Evolutionary conservation across 805 yeast species (phyloP).

Genomic region (Myxozyma vanderwaltii): DNA sequence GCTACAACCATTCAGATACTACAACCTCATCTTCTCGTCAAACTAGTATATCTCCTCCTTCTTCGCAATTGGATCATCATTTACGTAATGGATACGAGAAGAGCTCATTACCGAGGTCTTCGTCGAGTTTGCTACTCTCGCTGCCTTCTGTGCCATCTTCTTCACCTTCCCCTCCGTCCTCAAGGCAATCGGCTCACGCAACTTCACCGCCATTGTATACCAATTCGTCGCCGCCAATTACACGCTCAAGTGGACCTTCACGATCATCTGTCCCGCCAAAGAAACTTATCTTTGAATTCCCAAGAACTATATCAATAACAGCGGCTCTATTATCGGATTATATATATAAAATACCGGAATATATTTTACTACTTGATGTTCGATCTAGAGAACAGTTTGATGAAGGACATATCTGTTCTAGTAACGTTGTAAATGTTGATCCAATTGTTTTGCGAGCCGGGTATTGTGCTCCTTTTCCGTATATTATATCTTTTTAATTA

Average conservation of each 20-base stretch:
- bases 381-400: conserved; percentile 64
- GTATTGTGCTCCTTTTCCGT: not conserved
- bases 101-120: too few relatives aligned
- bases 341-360: conserved; percentile 35
- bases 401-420: conserved; percentile 61
- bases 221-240: not conserved
- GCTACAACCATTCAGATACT: not conserved
- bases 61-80: not conserved
- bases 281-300: conserved; percentile 31
- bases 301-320: conserved; percentile 37
- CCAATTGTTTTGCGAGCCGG: conserved; percentile 58
- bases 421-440: conserved; percentile 70
- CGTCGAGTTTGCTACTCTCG: not conserved
- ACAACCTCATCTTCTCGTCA: not conserved
- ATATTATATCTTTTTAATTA: not conserved
- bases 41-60: not conserved
- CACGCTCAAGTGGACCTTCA: not conserved
- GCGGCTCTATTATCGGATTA: conserved; percentile 37
- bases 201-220: not conserved
- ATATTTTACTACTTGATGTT: conserved; percentile 68
- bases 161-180: not conserved
- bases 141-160: conserved; percentile 7
- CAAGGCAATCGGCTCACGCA: not conserved
- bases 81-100: not conserved
- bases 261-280: not conserved